A percentile compares a stretch with the other conserved stretches of the same genome.
Conservation (phyloP, 306 rosid genomes). For the Citrullus mucosospermus region DNA sequence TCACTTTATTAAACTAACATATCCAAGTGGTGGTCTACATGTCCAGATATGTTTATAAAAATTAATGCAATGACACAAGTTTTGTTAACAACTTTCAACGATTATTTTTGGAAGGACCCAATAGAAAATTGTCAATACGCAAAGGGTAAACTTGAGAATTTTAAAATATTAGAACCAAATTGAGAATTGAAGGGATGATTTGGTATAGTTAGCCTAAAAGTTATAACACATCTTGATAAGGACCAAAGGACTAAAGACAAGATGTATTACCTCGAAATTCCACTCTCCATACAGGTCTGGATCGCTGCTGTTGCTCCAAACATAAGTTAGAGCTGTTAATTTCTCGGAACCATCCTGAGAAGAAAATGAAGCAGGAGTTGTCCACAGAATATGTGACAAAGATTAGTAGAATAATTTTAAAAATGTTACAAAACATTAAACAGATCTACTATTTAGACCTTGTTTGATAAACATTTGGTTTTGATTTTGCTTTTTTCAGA, state of each 20-base stretch:
- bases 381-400: neutral
- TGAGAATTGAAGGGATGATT: neutral
- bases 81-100: too few relatives aligned
- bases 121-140: neutral
- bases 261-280: conserved; percentile 65
- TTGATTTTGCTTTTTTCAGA: too few relatives aligned
- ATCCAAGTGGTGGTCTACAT: neutral
- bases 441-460: too few relatives aligned
- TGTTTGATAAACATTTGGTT: too few relatives aligned
- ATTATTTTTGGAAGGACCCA: neutral
- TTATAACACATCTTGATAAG: neutral
- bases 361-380: neutral
- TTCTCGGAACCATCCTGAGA: conserved; percentile 48
- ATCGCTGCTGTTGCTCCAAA: conserved; percentile 65
- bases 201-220: neutral
- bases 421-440: neutral
- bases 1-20: neutral
- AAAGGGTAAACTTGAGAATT: neutral
- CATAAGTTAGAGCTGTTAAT: conserved; percentile 35
- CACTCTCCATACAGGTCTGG: conserved; percentile 65
- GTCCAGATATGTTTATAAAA: neutral
- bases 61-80: neutral
- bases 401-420: neutral
- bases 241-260: conserved; percentile 2
- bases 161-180: neutral